phyloP scores from a whole-genome alignment of 192 early-diverging fungal species.

The Phlyctochytrium planicorne region DNA sequence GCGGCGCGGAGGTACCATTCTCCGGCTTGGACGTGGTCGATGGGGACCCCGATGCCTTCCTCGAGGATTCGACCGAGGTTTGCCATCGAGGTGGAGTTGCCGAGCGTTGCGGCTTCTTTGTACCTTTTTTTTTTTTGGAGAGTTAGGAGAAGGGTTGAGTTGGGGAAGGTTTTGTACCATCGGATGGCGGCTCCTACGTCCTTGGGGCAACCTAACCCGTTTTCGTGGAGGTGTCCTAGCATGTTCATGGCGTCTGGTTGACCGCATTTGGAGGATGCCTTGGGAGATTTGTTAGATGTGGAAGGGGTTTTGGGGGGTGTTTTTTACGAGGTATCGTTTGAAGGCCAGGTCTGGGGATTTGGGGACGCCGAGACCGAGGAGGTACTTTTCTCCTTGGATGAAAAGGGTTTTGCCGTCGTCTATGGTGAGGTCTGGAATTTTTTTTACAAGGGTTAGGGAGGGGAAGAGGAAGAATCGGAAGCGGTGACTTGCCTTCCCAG shows the following conservation, averaged over 20 bases:
- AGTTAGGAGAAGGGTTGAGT: background rate
- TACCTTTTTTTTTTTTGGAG: slow-evolving; percentile 1
- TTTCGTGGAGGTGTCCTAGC: slow-evolving; percentile 54
- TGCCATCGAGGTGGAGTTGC: slow-evolving; percentile 38
- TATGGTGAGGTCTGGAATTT: slow-evolving; percentile 45
- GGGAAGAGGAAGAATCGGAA: background rate
- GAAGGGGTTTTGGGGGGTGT: background rate
- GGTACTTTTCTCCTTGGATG: slow-evolving; percentile 52
- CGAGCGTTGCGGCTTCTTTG: slow-evolving; percentile 22
- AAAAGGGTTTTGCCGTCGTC: slow-evolving; percentile 47
- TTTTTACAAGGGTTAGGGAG: background rate
- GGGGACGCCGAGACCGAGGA: slow-evolving; percentile 48
- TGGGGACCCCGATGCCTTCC: slow-evolving; percentile 36
- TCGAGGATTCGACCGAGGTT: slow-evolving; percentile 50
- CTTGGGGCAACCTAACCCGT: slow-evolving; percentile 47
- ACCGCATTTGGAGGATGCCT: slow-evolving; percentile 41
- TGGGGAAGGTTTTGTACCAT: slow-evolving; percentile 23
- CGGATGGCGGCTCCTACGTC: slow-evolving; percentile 43
- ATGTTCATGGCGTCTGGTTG: slow-evolving; percentile 45
- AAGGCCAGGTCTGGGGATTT: slow-evolving; percentile 48
- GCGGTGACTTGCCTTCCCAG: slow-evolving; percentile 37
- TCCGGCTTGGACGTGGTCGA: slow-evolving; percentile 24
- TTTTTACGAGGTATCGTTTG: slow-evolving; percentile 36
- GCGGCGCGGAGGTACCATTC: slow-evolving; percentile 42
- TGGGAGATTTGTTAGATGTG: background rate